Base-by-base conservation (phyloP, 2,329 filamentous ascomycete species). In the Neoarthrinium moseri region DNA sequence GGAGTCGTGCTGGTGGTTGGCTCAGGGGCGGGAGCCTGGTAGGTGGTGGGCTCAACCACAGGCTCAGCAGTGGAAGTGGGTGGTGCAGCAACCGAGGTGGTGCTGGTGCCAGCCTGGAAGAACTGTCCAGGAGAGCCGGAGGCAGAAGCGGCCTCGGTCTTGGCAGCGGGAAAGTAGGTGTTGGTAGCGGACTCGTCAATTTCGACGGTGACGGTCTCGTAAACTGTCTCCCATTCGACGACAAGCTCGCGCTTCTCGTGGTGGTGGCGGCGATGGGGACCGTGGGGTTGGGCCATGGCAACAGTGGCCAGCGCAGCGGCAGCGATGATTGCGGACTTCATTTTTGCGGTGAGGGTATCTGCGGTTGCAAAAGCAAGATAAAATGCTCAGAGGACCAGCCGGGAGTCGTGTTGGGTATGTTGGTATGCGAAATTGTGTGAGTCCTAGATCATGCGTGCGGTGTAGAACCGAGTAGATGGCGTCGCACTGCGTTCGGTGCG, bases 171-270 rank as follows among this genome's bases (percentile, higher is more conserved):
- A 20, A 60, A 62, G 58, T 78, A 55, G 55, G 64, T 71, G 58
- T 70, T 50, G 45, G 77, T 81, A 55, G 71, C 68, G 52, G 67
- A 72, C 27, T 68, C 65, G 54, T 79, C 77, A 45, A 80, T 59
- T 48, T 75, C 73, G 50, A 81, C 72, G 3, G 69, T 71, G 54
- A 75, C 70, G 6, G 72, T 77, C 54, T 78, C 74, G 68, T 73
- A 78, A 56, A 72, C 72, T 6, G 67, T 71, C 15, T 64, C 67
- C 63, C 64, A 68, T 36, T 66, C 61, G 33, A 73, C 77, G 53
- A 76, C 69, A 12, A 77, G 47, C 17, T 60, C 70, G 41, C 71
- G 68, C 62, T 73, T 73, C 39, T 65, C 55, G 38, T 65, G 52
- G 38, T 54, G 50, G 46, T 63, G 58, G 40, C 51, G 59, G 50